Evolutionary conservation across 2,329 filamentous ascomycete species (phyloP).

Genomic region (Aureobasidium leucospermi): DNA sequence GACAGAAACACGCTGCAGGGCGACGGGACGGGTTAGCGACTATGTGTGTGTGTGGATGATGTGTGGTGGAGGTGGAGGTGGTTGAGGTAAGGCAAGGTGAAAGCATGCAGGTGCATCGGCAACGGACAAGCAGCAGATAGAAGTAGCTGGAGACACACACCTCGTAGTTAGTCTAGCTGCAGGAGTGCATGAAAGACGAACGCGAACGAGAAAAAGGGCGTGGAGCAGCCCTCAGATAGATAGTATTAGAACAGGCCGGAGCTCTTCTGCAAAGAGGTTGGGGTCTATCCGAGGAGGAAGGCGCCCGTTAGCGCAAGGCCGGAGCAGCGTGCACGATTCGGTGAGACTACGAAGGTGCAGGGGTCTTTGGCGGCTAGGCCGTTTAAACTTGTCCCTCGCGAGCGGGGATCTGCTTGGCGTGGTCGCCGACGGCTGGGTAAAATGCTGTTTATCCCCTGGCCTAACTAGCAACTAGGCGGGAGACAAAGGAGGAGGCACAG

Average conservation of each 20-base stretch:
- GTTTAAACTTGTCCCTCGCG: slow-evolving; percentile 13
- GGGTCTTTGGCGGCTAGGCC: slow-evolving; percentile 14
- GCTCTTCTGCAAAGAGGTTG: slow-evolving; percentile 13
- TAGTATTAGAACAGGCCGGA: slow-evolving; percentile 14
- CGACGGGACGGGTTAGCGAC: slow-evolving; percentile 14
- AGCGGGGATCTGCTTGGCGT: slow-evolving; percentile 14
- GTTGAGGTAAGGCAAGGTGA: slow-evolving; percentile 13
- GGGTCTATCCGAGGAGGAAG: slow-evolving; percentile 15
- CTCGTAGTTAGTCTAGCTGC: slow-evolving; percentile 15
- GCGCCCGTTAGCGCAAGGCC: slow-evolving; percentile 16
- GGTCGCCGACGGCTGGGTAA: slow-evolving; percentile 13
- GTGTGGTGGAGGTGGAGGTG: slow-evolving; percentile 7
- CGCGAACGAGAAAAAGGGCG: slow-evolving; percentile 15
- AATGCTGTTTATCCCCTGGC: slow-evolving; percentile 14
- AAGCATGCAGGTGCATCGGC: slow-evolving; percentile 14
- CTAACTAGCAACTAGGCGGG: neutral
- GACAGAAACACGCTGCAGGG: slow-evolving; percentile 13
- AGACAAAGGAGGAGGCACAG: slow-evolving; percentile 13
- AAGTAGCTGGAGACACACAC: slow-evolving; percentile 15
- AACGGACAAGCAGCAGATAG: slow-evolving; percentile 14
- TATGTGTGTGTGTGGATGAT: slow-evolving; percentile 2
- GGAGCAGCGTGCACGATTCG: slow-evolving; percentile 14
- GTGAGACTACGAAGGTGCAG: slow-evolving; percentile 11
- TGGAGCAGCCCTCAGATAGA: slow-evolving; percentile 15
- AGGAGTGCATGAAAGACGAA: slow-evolving; percentile 15